These are phyloP conservation scores for Trichoderma breve DNA, from an alignment of 2,329 filamentous ascomycete genomes.

Conservation along the genomic window DNA sequence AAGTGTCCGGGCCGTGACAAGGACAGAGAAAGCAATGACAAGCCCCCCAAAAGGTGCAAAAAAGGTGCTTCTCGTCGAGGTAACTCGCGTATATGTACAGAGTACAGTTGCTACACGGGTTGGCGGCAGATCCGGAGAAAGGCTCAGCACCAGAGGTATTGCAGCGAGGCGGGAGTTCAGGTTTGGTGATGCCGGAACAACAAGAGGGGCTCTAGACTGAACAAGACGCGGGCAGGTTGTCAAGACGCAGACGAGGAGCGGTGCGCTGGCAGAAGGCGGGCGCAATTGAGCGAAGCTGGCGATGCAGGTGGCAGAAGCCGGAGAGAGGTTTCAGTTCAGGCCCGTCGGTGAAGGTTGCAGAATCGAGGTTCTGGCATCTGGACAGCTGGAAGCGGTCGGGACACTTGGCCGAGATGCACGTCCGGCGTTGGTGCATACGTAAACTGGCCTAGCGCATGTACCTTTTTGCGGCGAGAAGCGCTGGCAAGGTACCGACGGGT, in stretches of 20 bases:
- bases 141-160: background rate
- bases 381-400: constrained; percentile 17
- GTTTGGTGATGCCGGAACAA: background rate
- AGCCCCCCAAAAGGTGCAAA: background rate
- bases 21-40: background rate
- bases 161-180: background rate
- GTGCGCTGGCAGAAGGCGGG: background rate
- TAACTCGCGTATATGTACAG: background rate
- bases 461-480: background rate
- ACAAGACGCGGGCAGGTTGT: background rate
- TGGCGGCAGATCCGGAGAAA: background rate
- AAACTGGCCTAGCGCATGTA: background rate
- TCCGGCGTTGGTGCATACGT: background rate
- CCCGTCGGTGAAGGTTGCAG: constrained; percentile 18
- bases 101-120: background rate
- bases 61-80: background rate
- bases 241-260: background rate
- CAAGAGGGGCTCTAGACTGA: background rate
- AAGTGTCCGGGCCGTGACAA: background rate
- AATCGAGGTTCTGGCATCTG: constrained; percentile 16
- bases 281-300: constrained; percentile 14
- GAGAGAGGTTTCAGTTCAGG: background rate
- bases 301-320: background rate
- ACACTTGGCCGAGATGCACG: constrained; percentile 13
- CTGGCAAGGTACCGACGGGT: background rate